Conservation (phyloP, 1,284 basidiomycete genomes). For the Pseudozyma pruni region DNA sequence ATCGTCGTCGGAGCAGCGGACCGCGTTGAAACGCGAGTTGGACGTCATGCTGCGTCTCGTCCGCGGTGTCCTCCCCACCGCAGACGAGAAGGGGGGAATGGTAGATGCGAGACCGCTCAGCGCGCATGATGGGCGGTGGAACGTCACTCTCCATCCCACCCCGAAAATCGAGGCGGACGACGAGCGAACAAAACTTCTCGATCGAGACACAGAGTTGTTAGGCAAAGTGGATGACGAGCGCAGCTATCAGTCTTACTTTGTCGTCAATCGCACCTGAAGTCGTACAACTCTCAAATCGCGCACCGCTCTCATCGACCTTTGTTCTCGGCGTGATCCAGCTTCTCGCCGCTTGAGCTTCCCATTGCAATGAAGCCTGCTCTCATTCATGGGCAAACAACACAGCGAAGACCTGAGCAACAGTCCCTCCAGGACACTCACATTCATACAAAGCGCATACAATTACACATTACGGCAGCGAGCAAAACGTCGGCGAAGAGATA, state of each 20-base stretch:
- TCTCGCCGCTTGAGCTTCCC: too few species aligned
- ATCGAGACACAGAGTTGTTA: constrained; percentile 12
- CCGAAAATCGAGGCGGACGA: background rate
- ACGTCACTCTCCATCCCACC: background rate
- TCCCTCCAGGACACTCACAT: too few species aligned
- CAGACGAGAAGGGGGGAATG: background rate
- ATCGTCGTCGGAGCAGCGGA: background rate
- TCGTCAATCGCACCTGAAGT: constrained; percentile 33
- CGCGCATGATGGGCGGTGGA: constrained; percentile 10
- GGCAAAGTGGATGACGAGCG: background rate
- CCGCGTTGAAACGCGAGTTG: constrained; percentile 21
- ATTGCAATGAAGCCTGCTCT: too few species aligned
- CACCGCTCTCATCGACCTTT: too few species aligned
- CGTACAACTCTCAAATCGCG: too few species aligned
- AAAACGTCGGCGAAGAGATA: constrained; percentile 8
- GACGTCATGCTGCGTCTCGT: constrained; percentile 31
- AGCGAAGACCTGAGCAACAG: too few species aligned
- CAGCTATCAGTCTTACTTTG: constrained; percentile 23
- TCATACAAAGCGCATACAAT: too few species aligned
- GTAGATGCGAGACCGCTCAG: constrained; percentile 20
- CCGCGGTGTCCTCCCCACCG: background rate
- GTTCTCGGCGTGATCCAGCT: too few species aligned
- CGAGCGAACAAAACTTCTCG: constrained; percentile 1
- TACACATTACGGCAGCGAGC: background rate
- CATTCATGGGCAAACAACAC: too few species aligned